Conservation (phyloP, 2,329 filamentous ascomycete genomes). For the Bertia moriformis region DNA sequence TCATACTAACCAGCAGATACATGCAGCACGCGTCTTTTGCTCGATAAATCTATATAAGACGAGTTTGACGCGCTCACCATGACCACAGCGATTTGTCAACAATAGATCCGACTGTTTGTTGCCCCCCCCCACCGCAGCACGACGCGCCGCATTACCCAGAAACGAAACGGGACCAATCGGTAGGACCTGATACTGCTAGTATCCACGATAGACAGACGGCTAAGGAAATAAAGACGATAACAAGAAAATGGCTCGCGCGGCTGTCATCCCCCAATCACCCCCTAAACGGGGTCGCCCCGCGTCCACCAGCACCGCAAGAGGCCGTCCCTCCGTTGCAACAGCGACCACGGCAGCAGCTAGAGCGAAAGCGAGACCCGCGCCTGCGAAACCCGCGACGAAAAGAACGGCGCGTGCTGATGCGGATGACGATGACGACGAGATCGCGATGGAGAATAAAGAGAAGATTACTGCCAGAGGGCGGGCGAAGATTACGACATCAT, state of each 20-base stretch:
- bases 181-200: no score
- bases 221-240: no score
- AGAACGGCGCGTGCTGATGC: neutral
- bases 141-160: no score
- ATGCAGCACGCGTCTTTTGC: no score
- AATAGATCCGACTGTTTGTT: no score
- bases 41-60: no score
- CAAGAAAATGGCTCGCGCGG: conserved; percentile 1
- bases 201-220: no score
- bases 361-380: neutral
- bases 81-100: no score
- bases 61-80: no score
- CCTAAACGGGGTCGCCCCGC: neutral
- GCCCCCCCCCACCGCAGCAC: no score
- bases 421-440: conserved; percentile 1
- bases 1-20: no score
- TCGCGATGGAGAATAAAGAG: neutral
- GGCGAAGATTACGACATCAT: neutral
- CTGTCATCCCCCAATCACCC: neutral
- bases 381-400: neutral
- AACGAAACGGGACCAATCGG: no score
- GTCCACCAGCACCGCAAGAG: neutral
- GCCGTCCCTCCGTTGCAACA: neutral
- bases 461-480: neutral
- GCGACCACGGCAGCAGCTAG: neutral